These are phyloP conservation scores for Neofusicoccum parvum DNA, from an alignment of 2,329 filamentous ascomycete species.

Conservation along the genomic window DNA sequence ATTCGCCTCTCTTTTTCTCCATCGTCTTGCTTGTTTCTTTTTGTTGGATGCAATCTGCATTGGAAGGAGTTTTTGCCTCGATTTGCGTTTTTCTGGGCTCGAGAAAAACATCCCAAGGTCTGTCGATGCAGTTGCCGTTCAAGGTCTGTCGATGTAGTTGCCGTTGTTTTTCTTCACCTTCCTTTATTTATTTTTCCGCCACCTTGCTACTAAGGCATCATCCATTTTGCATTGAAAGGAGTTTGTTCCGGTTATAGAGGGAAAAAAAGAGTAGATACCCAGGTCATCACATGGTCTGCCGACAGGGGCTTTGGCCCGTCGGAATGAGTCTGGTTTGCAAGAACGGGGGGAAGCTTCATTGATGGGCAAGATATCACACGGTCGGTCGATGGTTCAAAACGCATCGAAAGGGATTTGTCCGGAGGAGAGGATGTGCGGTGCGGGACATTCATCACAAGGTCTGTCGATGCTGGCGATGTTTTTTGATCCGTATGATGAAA, in stretches of 20 bases:
- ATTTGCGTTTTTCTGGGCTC: background rate
- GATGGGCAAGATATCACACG: slow-evolving; percentile 5
- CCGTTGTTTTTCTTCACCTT: background rate
- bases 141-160: background rate
- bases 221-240: slow-evolving; percentile 20
- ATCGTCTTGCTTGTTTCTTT: background rate
- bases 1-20: background rate
- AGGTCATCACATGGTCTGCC: slow-evolving; percentile 18
- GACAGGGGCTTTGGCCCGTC: background rate
- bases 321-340: slow-evolving; percentile 1
- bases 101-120: background rate
- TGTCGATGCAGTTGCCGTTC: background rate
- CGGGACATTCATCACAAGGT: slow-evolving; percentile 16
- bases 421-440: background rate
- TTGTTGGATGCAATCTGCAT: background rate
- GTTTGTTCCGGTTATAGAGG: slow-evolving; percentile 2
- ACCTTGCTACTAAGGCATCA: background rate
- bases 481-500: background rate
- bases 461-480: slow-evolving; percentile 1
- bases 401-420: slow-evolving; percentile 6
- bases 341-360: too few species aligned
- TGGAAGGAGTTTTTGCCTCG: background rate
- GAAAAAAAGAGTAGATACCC: slow-evolving; percentile 10
- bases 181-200: background rate
- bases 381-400: background rate